Percentiles rank a stretch among this genome's conserved stretches.
Evolutionary conservation across 2,329 filamentous ascomycete species (phyloP).

Genomic region (Colletotrichum agaves): DNA sequence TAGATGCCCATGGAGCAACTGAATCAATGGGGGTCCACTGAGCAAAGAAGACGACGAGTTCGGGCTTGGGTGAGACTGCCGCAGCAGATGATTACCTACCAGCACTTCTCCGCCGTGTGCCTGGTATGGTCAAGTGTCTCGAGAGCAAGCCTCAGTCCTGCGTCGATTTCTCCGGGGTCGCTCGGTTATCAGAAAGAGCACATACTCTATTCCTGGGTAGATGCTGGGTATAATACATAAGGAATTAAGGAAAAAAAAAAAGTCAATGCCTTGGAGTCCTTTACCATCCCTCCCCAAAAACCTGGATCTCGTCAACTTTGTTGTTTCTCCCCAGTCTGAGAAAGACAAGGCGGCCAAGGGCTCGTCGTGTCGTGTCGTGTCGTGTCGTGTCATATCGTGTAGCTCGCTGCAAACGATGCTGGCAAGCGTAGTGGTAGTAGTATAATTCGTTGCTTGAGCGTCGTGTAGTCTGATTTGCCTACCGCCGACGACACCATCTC

Average conservation of each 20-base stretch:
- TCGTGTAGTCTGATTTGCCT: slow-evolving; percentile 2
- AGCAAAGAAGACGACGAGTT: too few species aligned
- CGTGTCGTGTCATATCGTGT: slow-evolving; percentile 25
- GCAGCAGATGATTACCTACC: too few species aligned
- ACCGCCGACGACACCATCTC: not conserved
- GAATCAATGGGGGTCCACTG: too few species aligned
- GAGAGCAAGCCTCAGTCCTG: not conserved
- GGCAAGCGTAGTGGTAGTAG: not conserved
- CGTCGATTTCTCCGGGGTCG: slow-evolving; percentile 9
- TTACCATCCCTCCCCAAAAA: not conserved
- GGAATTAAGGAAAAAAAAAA: slow-evolving; percentile 20
- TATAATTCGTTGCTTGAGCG: not conserved
- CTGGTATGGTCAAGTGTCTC: too few species aligned
- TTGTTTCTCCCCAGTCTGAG: slow-evolving; percentile 6
- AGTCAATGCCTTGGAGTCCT: not conserved
- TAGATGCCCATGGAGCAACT: too few species aligned
- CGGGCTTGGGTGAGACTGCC: too few species aligned
- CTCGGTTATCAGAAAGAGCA: not conserved
- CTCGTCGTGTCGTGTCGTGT: slow-evolving; percentile 14
- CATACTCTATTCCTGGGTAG: slow-evolving; percentile 29
- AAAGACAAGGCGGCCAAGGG: slow-evolving; percentile 2
- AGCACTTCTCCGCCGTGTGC: not conserved
- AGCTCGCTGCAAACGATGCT: not conserved
- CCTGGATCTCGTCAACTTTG: not conserved
- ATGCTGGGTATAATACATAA: slow-evolving; percentile 35